Base-by-base conservation (phyloP, 2,329 filamentous ascomycete species). In the Paracamarosporium sp. region DNA sequence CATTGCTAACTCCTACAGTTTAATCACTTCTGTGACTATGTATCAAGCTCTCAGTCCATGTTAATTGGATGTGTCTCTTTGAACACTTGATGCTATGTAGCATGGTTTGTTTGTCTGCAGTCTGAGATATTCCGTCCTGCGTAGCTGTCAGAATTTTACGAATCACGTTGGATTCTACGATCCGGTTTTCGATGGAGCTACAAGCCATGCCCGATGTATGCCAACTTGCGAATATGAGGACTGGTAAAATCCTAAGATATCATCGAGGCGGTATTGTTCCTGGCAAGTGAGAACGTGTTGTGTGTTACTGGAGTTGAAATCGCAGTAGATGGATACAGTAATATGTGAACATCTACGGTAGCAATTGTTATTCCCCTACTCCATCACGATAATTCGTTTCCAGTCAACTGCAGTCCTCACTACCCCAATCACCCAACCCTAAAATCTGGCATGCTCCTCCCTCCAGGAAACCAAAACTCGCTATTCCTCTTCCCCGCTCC, bases 261-360 rank as follows among this genome's bases (percentile, higher is more conserved):
- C 25, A 73, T 74, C 3, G 51, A 70, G 15, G 75, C 76, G 36
- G 80, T 79, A 0, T 73, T 83, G 7, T 80, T 81, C 59, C 60
- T 83, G 50, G 79, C 79, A 1, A 81, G 79, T 54, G 80, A 81
- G 35, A 81, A 83, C 61, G 79, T 78, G 3, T 68, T 65, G 33
- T 83, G 77, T 76, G 68, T 82, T 24, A 82, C 80, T 20, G 81
- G 81, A 0, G 69, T 78, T 17, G 72, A 71, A n/a, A 58, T 82
- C 47, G 71, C 79, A 1, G 78, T 82, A 17, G 81, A 83, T 74
- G 80, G 80, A 1, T 83, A 78, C 72, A 64, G 55, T 24, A 65
- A 58, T 54, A 64, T 68, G 63, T 71, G 44, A 57, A 31, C 9
- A 35, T 35, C 33, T n/a, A 15, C 13, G 3, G 4, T 15, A 35